Base-by-base conservation (phyloP, 2,329 filamentous ascomycete species). In the Kalmusia sp. region DNA sequence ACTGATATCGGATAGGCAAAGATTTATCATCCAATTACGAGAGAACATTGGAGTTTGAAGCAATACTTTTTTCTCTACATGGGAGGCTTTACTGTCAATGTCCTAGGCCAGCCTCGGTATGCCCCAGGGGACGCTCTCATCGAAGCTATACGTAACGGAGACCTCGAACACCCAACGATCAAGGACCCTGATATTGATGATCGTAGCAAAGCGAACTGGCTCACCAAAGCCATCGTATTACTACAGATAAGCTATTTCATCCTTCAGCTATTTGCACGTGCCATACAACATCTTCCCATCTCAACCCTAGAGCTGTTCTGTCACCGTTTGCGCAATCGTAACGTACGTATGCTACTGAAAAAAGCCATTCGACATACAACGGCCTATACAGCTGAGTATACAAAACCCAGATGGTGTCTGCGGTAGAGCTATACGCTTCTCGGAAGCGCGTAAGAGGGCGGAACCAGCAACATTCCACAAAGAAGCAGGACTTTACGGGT, bases 251-350 rank as follows among this genome's bases (percentile, higher is more conserved):
- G 40, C 2, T 64, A 41, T 43, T 61, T 62, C 44, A 11, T 62
- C 11, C 21, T 35, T 8, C 52, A 60, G 25, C 19, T 61, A 2
- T 27, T 58, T 19, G 53, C 51, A 5, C 59, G 57, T 17, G 57
- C 54, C 4, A 37, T 38, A 1, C 49, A 60, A 19, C 38, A 46
- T 1, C 45, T 62, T 3, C 34, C 52, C 8, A 35, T 58, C 11
- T 59, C 57, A 1, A 58, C 60, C 3, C 12, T 67, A 4, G 63
- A 64, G 44, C 51, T 63, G 7, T 62, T 61, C 41, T 3, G 58
- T 56, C n/a, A 51, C 63, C 8, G 33, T 49, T 14, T 63, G 55
- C 22, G 55, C 61, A 1, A 14, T 57, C 8, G 6, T 52, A 9
- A 56, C 50, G 5, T 61, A 58, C 28, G 12, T 34, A 3, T 38